Conservation (phyloP, 257 asterid genomes). For the Lycium ferocissimum region DNA sequence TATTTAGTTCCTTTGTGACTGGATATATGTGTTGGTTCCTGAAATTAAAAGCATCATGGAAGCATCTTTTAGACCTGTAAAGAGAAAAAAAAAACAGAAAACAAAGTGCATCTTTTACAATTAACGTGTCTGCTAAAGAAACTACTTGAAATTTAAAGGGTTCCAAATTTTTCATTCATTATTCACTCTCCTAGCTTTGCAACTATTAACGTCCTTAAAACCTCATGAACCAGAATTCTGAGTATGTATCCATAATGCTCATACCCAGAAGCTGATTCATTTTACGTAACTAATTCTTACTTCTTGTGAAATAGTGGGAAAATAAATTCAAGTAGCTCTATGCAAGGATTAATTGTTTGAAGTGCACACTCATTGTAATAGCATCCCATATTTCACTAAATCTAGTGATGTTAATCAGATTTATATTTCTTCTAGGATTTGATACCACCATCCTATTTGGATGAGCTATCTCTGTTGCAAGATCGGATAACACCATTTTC, state of each 20-base stretch:
- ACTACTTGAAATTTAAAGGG: neutral
- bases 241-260: slow-evolving; percentile 7
- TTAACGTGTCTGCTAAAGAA: neutral
- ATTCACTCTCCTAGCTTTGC: slow-evolving; percentile 16
- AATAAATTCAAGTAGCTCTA: neutral
- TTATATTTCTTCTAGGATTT: slow-evolving; percentile 62
- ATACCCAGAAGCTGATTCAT: neutral
- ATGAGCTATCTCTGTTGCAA: slow-evolving; percentile 90
- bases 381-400: neutral
- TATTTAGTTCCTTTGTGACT: slow-evolving; percentile 17
- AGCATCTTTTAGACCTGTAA: neutral
- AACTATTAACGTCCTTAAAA: neutral
- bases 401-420: neutral
- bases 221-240: neutral
- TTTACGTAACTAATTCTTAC: neutral
- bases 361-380: slow-evolving; percentile 6
- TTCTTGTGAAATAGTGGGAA: slow-evolving; percentile 15
- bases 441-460: slow-evolving; percentile 93
- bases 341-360: slow-evolving; percentile 6
- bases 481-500: slow-evolving; percentile 95
- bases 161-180: neutral
- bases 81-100: neutral
- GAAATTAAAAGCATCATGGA: neutral
- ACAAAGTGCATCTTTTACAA: neutral
- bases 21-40: neutral